Conservation (phyloP, 306 rosid species). For the Citrullus colocynthis region DNA sequence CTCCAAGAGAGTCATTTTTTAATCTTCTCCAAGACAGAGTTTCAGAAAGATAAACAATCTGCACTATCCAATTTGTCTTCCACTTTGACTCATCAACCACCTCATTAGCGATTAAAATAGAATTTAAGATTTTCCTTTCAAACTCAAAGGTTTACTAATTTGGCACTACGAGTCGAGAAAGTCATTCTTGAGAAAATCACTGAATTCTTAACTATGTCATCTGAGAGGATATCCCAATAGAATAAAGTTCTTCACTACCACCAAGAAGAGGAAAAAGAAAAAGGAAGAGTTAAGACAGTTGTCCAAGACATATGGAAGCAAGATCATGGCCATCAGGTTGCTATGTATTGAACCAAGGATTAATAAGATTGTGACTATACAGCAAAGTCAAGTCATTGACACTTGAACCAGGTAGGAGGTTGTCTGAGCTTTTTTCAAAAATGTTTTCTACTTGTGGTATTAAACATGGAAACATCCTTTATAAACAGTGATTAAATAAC, state of each 20-base stretch:
- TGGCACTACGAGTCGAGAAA: background rate
- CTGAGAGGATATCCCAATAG: background rate
- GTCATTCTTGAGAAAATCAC: background rate
- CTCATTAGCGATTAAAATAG: background rate
- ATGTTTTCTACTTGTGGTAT: background rate
- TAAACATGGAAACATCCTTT: background rate
- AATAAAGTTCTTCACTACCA: background rate
- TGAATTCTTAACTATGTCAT: background rate
- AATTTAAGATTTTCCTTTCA: background rate
- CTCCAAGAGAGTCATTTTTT: background rate
- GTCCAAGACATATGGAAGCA: background rate
- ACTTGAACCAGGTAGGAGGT: background rate
- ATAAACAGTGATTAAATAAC: background rate
- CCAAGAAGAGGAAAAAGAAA: background rate
- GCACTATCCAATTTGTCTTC: background rate
- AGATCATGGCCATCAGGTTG: background rate
- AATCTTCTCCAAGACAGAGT: background rate
- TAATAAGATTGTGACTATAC: background rate
- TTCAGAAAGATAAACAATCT: background rate
- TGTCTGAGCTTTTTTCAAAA: background rate
- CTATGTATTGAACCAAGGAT: background rate
- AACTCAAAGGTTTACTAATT: background rate
- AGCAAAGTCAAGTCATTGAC: background rate
- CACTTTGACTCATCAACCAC: background rate
- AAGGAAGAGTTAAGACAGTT: background rate